These are phyloP conservation scores for Mycena alexandri DNA, from an alignment of 768 basidiomycete genomes.

Conservation along the genomic window DNA sequence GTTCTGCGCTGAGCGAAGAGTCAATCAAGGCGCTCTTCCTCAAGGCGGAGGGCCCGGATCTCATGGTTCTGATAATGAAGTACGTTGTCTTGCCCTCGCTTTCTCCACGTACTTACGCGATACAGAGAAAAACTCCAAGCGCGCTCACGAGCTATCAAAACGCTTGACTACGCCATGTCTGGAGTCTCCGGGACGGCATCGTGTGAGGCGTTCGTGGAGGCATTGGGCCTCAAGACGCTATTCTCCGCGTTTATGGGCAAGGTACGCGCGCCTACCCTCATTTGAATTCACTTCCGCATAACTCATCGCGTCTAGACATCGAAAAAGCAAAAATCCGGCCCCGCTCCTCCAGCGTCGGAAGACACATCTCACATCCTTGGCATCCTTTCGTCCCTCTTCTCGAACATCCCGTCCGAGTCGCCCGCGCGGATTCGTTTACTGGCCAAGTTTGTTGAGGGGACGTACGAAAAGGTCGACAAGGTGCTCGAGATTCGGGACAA, in stretches of 20 bases:
- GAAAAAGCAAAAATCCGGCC: slow-evolving; percentile 74
- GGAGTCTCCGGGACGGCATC: slow-evolving; percentile 74
- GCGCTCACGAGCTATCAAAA: slow-evolving; percentile 88
- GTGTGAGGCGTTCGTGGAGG: slow-evolving; percentile 91
- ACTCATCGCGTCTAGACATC: slow-evolving; percentile 48
- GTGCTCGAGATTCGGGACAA: slow-evolving; percentile 88
- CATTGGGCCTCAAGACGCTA: slow-evolving; percentile 87
- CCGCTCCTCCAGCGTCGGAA: slow-evolving; percentile 71
- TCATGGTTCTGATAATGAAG: slow-evolving; percentile 99
- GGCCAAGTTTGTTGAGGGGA: slow-evolving; percentile 92
- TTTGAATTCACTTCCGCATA: slow-evolving; percentile 22
- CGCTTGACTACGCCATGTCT: slow-evolving; percentile 91
- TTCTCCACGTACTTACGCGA: slow-evolving; percentile 4
- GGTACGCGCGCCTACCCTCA: slow-evolving; percentile 54
- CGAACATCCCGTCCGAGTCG: slow-evolving; percentile 89
- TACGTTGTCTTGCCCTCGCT: slow-evolving; percentile 50
- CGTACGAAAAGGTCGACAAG: slow-evolving; percentile 96
- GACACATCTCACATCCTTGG: slow-evolving; percentile 91
- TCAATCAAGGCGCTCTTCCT: slow-evolving; percentile 86
- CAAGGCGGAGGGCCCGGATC: slow-evolving; percentile 92
- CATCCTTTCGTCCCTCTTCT: slow-evolving; percentile 88
- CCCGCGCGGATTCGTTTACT: slow-evolving; percentile 83
- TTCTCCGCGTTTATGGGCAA: slow-evolving; percentile 97
- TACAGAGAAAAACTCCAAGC: slow-evolving; percentile 86
- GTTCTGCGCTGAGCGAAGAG: slow-evolving; percentile 85